Conservation (phyloP, 495 filamentous ascomycete species). For the Aspergillus cavernicola region DNA sequence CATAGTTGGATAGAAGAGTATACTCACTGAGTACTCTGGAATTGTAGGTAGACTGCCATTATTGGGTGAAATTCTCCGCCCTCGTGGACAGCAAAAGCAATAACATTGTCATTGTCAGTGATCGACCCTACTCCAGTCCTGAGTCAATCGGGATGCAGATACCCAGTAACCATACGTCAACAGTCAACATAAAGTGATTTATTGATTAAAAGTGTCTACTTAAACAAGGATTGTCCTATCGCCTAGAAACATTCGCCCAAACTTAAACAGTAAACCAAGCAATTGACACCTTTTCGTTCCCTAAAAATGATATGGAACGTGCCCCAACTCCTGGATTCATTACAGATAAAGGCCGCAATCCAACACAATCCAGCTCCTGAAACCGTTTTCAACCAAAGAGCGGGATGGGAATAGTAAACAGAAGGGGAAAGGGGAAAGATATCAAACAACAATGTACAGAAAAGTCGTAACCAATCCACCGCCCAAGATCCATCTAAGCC, state of each 20-base stretch:
- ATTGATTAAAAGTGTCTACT: constrained; percentile 5
- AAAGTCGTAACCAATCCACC: not conserved
- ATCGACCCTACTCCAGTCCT: not conserved
- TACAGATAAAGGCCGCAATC: constrained; percentile 9
- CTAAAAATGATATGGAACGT: not conserved
- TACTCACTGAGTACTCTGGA: no score
- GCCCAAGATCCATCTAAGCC: constrained; percentile 18
- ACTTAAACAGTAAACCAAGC: constrained; percentile 4
- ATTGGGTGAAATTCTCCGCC: not conserved
- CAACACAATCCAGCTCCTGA: constrained; percentile 8
- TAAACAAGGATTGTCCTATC: constrained; percentile 12
- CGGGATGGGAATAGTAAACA: not conserved
- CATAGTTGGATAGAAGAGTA: no score
- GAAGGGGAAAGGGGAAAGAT: constrained; percentile 1
- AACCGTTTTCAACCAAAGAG: constrained; percentile 1
- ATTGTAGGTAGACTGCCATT: no score
- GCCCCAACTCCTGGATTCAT: constrained; percentile 18
- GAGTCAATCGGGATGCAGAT: no score
- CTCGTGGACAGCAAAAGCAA: not conserved
- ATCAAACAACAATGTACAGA: constrained; percentile 12
- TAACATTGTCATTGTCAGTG: not conserved
- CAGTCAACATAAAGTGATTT: not conserved
- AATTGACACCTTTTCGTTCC: constrained; percentile 21
- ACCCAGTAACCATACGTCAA: no score
- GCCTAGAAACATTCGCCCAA: constrained; percentile 8